Evolutionary conservation across 139 green algal species (phyloP).

Genomic region (Chlorella sp.): DNA sequence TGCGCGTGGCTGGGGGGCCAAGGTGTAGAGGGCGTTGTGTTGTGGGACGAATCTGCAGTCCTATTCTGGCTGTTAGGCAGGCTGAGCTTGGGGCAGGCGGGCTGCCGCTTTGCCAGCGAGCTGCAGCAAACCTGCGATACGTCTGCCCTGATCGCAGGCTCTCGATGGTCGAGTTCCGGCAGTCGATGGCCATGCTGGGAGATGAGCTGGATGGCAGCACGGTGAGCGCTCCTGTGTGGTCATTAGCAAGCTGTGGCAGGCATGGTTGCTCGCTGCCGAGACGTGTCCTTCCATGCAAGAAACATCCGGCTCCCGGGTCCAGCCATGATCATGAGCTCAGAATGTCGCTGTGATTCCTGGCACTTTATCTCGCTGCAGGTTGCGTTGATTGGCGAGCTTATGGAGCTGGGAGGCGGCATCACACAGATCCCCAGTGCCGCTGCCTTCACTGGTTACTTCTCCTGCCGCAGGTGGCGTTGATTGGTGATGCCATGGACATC

Average conservation of each 20-base stretch:
- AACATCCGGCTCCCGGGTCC: not conserved
- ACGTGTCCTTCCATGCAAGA: no score
- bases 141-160: not conserved
- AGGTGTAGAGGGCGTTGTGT: not conserved
- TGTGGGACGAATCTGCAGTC: not conserved
- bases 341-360: not conserved
- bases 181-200: conserved; percentile 3
- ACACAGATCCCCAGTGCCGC: not conserved
- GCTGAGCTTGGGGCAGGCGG: not conserved
- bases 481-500: not conserved
- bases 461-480: not conserved
- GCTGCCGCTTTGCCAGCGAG: not conserved
- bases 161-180: conserved; percentile 15
- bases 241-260: no score
- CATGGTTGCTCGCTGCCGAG: no score
- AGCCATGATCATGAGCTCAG: no score
- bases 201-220: conserved; percentile 1
- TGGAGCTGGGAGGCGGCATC: no score
- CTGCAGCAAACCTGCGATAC: not conserved
- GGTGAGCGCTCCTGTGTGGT: no score
- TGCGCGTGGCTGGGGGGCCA: not conserved
- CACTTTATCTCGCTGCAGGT: no score
- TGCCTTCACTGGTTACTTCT: not conserved
- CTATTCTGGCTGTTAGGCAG: not conserved
- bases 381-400: no score